Conservation (phyloP, 306 rosid species). For the Herpetospermum pedunculosum region DNA sequence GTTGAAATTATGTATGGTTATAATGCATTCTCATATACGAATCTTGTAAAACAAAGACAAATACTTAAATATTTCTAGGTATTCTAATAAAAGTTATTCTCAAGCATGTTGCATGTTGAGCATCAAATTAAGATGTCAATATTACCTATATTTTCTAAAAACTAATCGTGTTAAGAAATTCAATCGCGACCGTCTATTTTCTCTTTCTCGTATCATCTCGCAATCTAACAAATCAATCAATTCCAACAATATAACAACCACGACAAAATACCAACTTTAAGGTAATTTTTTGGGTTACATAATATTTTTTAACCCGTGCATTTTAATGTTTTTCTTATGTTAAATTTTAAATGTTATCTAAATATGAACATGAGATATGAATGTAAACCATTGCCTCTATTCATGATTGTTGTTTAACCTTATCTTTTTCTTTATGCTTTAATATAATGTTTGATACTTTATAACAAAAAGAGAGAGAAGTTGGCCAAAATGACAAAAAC, state of each 20-base stretch:
- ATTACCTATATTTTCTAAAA: background rate
- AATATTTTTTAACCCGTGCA: background rate
- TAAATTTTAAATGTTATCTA: background rate
- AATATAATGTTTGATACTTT: background rate
- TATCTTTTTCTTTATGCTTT: background rate
- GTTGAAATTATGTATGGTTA: background rate
- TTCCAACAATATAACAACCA: too few relatives aligned
- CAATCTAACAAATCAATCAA: background rate
- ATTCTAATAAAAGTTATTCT: background rate
- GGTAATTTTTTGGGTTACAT: background rate
- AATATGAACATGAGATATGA: background rate
- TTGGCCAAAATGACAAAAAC: background rate
- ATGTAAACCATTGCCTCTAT: background rate
- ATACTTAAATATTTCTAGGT: background rate
- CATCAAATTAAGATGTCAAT: background rate
- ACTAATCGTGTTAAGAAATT: too few relatives aligned
- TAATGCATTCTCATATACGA: background rate
- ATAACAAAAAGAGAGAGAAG: background rate
- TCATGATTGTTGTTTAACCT: background rate
- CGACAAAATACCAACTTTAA: background rate
- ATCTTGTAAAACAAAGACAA: background rate
- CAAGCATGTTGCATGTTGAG: background rate
- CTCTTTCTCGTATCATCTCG: background rate
- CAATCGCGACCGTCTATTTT: background rate
- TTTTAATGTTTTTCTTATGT: background rate